Base-by-base conservation (phyloP, 345 rosid genomes). In the Excoecaria cochinchinensis region DNA sequence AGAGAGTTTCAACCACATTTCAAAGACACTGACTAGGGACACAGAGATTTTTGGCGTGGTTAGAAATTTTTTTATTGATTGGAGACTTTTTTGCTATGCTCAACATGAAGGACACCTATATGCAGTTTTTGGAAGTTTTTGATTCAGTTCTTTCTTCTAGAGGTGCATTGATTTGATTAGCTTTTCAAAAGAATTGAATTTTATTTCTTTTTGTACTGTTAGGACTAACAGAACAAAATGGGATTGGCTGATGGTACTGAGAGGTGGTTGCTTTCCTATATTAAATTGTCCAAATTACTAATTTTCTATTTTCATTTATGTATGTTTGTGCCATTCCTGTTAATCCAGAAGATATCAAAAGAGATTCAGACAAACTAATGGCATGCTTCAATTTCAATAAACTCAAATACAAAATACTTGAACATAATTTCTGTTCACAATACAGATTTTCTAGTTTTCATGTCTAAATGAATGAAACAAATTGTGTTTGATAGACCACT, bases 321-420 rank as follows among this genome's bases (percentile, higher is more conserved):
- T 8, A 17, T 16, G 10, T 64, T 13, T 2, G 15, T 8, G 16
- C 47, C 47, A 42, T 38, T 21, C 47, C 21, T 51, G 44, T 4
- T 25, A 50, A 51, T 53, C 46, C 5, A 17, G n/a, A 36, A 69
- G 24, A 59, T 12, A 8, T 16, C 58, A 16, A 13, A 16, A 14
- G 38, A 31, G 31, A 13, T 51, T 16, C 42, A 39, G 3, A 38
- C 3, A 63, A 63, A 14, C 19, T 17, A 63, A 63, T 16, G 16
- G 0, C 39, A 31, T 31, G 57, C 22, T 60, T 72, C 58, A 72
- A 2, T 46, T 60, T 61, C 48, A 48, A 25, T 19, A 47, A 31
- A 61, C 47, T 70, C 61, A 52, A 55, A 56, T 63, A 61, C 25
- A 62, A 73, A 25, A 31, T 48, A 72, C 22, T 24, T 73, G 25